phyloP scores from a whole-genome alignment of 208 protist genomes.

The Phytomonas francai region DNA sequence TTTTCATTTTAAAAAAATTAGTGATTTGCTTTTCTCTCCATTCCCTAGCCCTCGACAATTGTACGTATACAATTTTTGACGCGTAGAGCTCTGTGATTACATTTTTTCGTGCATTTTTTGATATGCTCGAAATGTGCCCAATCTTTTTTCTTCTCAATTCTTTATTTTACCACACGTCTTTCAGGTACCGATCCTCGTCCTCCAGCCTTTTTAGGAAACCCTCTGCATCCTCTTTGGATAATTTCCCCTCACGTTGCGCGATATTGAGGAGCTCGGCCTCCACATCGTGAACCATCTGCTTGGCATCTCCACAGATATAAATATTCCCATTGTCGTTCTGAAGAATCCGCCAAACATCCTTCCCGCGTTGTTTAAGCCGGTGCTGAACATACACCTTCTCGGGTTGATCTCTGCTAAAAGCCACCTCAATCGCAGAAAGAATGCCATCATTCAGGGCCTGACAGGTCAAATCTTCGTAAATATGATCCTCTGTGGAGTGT shows the following conservation, averaged over 20 bases:
- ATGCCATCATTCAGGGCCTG: slow-evolving; percentile 53
- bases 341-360: slow-evolving; percentile 73
- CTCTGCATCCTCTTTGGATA: slow-evolving; percentile 34
- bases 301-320: slow-evolving; percentile 90
- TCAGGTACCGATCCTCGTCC: slow-evolving; percentile 61
- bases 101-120: no score
- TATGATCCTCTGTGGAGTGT: slow-evolving; percentile 61
- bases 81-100: no score
- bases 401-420: slow-evolving; percentile 73
- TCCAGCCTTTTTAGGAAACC: slow-evolving; percentile 49
- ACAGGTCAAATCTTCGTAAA: slow-evolving; percentile 73
- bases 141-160: slow-evolving; percentile 13
- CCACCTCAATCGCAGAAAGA: slow-evolving; percentile 62
- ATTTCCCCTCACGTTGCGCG: slow-evolving; percentile 34
- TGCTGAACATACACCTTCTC: slow-evolving; percentile 91
- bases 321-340: slow-evolving; percentile 52
- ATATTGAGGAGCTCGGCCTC: slow-evolving; percentile 54
- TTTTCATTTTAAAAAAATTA: not conserved
- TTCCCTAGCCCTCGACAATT: not conserved
- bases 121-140: not conserved
- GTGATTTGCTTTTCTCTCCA: slow-evolving; percentile 8
- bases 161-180: slow-evolving; percentile 70
- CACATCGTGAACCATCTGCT: slow-evolving; percentile 89
- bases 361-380: slow-evolving; percentile 42
- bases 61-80: not conserved